Base-by-base conservation (phyloP, 106 monocot species). In the Dendrobium nobile region DNA sequence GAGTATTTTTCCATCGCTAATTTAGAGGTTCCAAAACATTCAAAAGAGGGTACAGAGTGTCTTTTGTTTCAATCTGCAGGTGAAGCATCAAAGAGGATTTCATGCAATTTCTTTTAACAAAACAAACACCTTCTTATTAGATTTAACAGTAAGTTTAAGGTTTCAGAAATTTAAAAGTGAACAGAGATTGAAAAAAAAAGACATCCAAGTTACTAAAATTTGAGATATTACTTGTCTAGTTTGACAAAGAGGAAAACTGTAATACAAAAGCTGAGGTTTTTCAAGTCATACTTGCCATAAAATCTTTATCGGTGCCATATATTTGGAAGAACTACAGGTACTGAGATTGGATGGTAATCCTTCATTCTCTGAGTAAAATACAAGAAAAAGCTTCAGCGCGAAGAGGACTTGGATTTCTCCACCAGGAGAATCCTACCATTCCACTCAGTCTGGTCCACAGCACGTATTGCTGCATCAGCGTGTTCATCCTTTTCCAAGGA, bases 391-490 rank as follows among this genome's bases (percentile, higher is more conserved):
- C 43, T 80, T 88, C 77, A 91, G 82, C 88, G 88, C 47, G 77
- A 80, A 56, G 91, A 75, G 15, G 91, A 77, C 82, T 92, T 92
- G 41, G 89, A 85, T 80, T 92, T 92, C 80, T 92, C 89, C 70
- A 92, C 92, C 65, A 92, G 81, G 61, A 92, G 58, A 65, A 92
- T 89, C 76, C 89, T 79, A 10, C 85, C 87, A 67, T 92, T 92
- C 92, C 92, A 92, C 75, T 87, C 89, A 27, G 89, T 89, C 82
- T 89, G 88, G 72, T 92, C 89, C 82, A 87, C 75, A 72, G 89
- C 87, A 74, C 92, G 89, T 61, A 92, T 92, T 22, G 92, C 92
- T 47, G 87, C 91, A 85, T 92, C 91, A 65, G 91, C 91, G 77
- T 92, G 89, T 78, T 89, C 89, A 85, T 92, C 92, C 77, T 72